Evolutionary conservation across 2,329 filamentous ascomycete genomes (phyloP).

Genomic region (Zymoseptoria ardabiliae): DNA sequence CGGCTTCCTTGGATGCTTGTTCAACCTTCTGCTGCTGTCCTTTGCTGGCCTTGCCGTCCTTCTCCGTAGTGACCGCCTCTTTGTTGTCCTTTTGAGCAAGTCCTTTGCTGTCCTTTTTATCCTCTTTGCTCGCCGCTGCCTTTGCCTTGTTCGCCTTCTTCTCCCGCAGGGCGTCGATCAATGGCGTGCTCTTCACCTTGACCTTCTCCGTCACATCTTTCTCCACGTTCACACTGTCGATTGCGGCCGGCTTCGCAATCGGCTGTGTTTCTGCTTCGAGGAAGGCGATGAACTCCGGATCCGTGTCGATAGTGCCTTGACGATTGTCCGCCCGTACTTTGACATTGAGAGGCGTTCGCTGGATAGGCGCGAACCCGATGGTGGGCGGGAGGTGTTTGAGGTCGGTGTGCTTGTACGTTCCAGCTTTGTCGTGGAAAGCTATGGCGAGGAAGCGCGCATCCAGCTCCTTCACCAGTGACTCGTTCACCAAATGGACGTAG

Average conservation of each 20-base stretch:
- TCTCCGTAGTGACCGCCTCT: conserved; percentile 30
- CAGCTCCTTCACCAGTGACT: conserved; percentile 59
- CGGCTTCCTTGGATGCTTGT: conserved; percentile 42
- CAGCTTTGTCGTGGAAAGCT: conserved; percentile 74
- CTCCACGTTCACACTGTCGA: conserved; percentile 44
- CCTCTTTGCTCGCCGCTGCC: conserved; percentile 23
- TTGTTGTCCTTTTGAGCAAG: conserved; percentile 27
- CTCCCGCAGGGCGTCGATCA: conserved; percentile 84
- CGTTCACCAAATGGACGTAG: conserved; percentile 73
- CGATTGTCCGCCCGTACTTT: conserved; percentile 73
- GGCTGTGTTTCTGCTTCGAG: conserved; percentile 78
- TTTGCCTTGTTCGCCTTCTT: conserved; percentile 32
- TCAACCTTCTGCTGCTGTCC: conserved; percentile 28
- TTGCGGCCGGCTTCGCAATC: conserved; percentile 46
- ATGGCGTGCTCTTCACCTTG: conserved; percentile 72
- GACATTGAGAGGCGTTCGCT: conserved; percentile 63
- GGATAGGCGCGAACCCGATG: conserved; percentile 76
- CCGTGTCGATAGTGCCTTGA: conserved; percentile 92
- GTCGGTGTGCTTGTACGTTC: conserved; percentile 62
- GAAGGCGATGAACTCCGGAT: conserved; percentile 91
- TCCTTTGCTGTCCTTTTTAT: conserved; percentile 28
- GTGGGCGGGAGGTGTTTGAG: conserved; percentile 66
- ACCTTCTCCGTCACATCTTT: conserved; percentile 44
- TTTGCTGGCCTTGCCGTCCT: conserved; percentile 29
- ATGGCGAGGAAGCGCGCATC: conserved; percentile 62